A percentile compares a stretch with the other conserved stretches of the same genome.
Conservation (phyloP, 2,329 filamentous ascomycete species). For the Pseudocercospora musae region DNA sequence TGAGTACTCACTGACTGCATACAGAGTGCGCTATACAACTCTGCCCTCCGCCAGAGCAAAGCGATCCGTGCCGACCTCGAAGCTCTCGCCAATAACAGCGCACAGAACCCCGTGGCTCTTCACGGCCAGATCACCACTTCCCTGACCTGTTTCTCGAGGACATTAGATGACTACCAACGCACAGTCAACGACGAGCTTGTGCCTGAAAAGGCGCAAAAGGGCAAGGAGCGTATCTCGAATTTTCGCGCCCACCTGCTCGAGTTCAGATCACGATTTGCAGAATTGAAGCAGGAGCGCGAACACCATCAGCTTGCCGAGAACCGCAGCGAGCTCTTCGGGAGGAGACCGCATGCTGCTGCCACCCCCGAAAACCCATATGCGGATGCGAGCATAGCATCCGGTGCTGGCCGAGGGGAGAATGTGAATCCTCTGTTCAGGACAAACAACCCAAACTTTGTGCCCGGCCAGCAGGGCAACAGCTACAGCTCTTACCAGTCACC, state of each 20-base stretch:
- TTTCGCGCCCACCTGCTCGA: constrained; percentile 80
- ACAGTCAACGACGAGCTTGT: constrained; percentile 87
- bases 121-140: constrained; percentile 73
- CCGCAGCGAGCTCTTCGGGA: constrained; percentile 77
- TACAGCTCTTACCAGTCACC: constrained; percentile 39
- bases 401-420: constrained; percentile 29
- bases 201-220: constrained; percentile 86
- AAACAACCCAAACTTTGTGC: constrained; percentile 35
- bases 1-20: not conserved
- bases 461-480: constrained; percentile 37
- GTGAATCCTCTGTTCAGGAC: constrained; percentile 38
- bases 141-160: constrained; percentile 78
- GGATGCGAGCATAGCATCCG: constrained; percentile 45
- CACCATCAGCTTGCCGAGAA: constrained; percentile 51
- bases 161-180: constrained; percentile 85
- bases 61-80: constrained; percentile 74
- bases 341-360: constrained; percentile 65
- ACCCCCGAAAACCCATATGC: constrained; percentile 93
- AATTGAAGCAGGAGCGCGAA: constrained; percentile 72
- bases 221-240: constrained; percentile 75
- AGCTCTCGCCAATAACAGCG: constrained; percentile 59
- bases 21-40: constrained; percentile 68
- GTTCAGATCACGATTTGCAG: constrained; percentile 73
- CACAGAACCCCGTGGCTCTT: constrained; percentile 53
- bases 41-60: constrained; percentile 78